Base-by-base conservation (phyloP, 2,329 filamentous ascomycete species). In the Clonostachys chloroleuca region DNA sequence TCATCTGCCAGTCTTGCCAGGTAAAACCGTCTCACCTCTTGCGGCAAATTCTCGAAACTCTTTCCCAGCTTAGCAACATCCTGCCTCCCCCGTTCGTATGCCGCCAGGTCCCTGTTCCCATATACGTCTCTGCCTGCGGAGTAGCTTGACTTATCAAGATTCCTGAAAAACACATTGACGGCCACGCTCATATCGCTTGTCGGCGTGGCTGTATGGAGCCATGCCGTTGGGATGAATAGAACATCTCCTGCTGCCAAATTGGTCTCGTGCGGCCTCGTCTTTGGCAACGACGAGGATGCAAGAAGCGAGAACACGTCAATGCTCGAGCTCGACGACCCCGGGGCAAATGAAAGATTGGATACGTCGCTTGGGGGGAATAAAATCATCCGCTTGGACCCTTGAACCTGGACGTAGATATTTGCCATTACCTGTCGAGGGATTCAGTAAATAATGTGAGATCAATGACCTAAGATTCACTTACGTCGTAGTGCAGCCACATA, bases 401-500 rank as follows among this genome's bases (percentile, higher is more conserved):
- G 68, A 45, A 95, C 77, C 60, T 96, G 91, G 57, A 85, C 90
- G 50, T 94, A 85, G 5, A 95, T 74, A 57, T 95, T 96, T 44
- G 89, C 88, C 78, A 95, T 91, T 14, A 94, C 89, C 79, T 87
- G 48, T 9, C 14, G 7, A 39, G 17, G 12, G 9, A 30, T 30
- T 30, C 9, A 30, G 24, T 30, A 30, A 10, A 10, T 30, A 9
- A 30, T 30, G 24, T 10, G 24, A 30, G 24, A 30, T 30, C 3
- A 10, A 30, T 30, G 24, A 34, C 17, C 35, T 12, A 46, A 39
- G 44, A 13, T 12, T 40, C 8, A 64, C 74, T 66, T 62, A 86
- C 84, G 66, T 95, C 89, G 69, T 94, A 95, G 65, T 95, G 89
- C 34, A 95, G 73, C 91, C 92, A 96, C 80, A 96, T 88, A 39